Evolutionary conservation across 2,329 filamentous ascomycete genomes (phyloP), one percentile per base, ranked within the genome.

Genomic region (Epichloe baconii): DNA sequence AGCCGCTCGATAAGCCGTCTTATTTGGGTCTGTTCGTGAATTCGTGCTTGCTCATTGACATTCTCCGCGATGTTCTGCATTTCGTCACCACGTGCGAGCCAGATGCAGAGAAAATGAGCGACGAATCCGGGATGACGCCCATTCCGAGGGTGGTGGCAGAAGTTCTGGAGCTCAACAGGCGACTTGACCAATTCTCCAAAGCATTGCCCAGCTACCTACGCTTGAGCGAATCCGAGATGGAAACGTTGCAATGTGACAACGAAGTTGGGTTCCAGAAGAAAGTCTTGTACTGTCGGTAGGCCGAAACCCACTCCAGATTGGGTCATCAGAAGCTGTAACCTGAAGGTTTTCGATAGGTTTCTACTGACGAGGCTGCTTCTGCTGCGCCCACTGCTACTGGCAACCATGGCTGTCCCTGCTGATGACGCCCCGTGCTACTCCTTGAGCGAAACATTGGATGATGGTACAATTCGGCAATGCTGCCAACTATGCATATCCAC

Each of bases 241-340:
- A 41, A 10, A 40, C 35, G 3, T 40, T 36, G 3, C 5, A 42
- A 31, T 50, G 35, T 35, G 19, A 35, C 10, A 50, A 50, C 42
- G 41, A 50, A n/a, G 19, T 19, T 7, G 42, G 41, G 3, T 50
- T 50, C 8, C 48, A 50, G 35, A 50, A 50, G 42, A 44, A 50
- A 31, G 48, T 50, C 6, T 34, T 50, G 35, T 44, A 40, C 44
- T 50, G 48, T 21, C 48, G 48, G 48, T 50, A 43, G 21, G 48
- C 23, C 15, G 14, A 17, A n/a, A 2, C 11, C 10, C 35, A 26
- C 14, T 48, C 21, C 6, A 15, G 41, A 14, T 44, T 14, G 17
- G 14, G 34, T 3, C 23, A 7, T 6, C 7, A 12, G 34, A 42
- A 23, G 6, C 5, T 26, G 11, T 8, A 23, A 6, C 4, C 8